Conservation (phyloP, 345 rosid species). For the Arabidopsis suecica region DNA sequence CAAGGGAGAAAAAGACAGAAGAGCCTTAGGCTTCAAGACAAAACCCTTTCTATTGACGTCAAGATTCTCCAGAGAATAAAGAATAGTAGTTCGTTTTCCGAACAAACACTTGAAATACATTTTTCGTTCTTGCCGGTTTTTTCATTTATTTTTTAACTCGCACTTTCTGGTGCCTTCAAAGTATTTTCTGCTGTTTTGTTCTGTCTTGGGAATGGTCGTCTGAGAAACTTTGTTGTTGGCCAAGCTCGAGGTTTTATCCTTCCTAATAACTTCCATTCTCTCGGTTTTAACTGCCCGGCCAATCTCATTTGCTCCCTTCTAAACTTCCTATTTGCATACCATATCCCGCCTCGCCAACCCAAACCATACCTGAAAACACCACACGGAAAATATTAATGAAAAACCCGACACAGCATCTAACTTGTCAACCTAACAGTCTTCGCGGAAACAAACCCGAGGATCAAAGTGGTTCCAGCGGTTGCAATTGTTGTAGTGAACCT, state of each 20-base stretch:
- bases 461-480: constrained; percentile 76
- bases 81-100: background rate
- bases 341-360: constrained; percentile 95
- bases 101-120: too few species aligned
- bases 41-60: constrained; percentile 2
- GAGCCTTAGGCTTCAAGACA: constrained; percentile 31
- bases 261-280: constrained; percentile 72
- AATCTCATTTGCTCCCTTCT: constrained; percentile 83
- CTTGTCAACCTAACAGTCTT: constrained; percentile 16
- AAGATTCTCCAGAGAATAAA: constrained; percentile 1
- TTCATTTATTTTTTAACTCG: constrained; percentile 8
- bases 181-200: constrained; percentile 50
- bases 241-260: constrained; percentile 61
- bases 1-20: background rate
- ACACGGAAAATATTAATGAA: background rate
- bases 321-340: constrained; percentile 86
- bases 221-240: constrained; percentile 55
- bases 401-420: background rate
- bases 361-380: constrained; percentile 66
- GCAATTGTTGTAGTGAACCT: constrained; percentile 60
- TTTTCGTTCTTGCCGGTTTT: too few species aligned
- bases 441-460: constrained; percentile 68
- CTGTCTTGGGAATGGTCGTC: constrained; percentile 53
- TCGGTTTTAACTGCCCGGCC: constrained; percentile 72
- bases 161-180: constrained; percentile 37